Percentiles rank a stretch among this genome's conserved stretches.
Evolutionary conservation across 2,329 filamentous ascomycete species (phyloP).

Genomic region (Pyricularia grisea): DNA sequence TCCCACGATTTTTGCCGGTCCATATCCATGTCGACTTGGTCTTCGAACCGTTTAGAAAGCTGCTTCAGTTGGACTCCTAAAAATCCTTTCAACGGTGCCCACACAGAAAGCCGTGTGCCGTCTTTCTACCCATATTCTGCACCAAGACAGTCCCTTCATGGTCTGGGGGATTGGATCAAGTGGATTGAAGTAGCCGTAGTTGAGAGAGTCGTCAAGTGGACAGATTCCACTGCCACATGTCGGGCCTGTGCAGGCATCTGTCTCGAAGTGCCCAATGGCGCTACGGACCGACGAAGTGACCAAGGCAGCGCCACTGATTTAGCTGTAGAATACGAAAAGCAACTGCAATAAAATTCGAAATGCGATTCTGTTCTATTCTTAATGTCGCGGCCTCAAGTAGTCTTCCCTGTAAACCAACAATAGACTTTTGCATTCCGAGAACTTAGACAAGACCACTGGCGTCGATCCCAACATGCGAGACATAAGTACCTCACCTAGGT

Average conservation of each 20-base stretch:
- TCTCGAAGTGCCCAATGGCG: neutral
- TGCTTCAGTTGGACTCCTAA: too few species aligned
- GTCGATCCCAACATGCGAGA: neutral
- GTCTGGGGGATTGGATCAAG: neutral
- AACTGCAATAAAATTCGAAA: too few species aligned
- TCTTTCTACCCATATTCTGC: too few species aligned
- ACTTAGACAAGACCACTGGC: too few species aligned
- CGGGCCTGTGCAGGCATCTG: neutral
- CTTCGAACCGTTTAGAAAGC: neutral
- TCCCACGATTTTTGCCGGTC: neutral
- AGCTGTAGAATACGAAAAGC: neutral
- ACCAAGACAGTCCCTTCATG: neutral
- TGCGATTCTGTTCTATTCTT: too few species aligned
- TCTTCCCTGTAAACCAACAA: too few species aligned
- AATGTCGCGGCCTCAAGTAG: too few species aligned
- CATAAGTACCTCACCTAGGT: neutral
- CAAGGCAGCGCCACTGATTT: neutral
- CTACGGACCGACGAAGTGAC: neutral
- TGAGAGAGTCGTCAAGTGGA: neutral
- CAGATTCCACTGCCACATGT: neutral
- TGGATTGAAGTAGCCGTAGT: too few species aligned
- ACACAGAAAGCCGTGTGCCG: too few species aligned
- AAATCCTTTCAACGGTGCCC: too few species aligned
- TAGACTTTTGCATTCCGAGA: too few species aligned
- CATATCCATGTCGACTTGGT: neutral